Base-by-base conservation (phyloP, 306 rosid genomes). In the Rubus idaeus region DNA sequence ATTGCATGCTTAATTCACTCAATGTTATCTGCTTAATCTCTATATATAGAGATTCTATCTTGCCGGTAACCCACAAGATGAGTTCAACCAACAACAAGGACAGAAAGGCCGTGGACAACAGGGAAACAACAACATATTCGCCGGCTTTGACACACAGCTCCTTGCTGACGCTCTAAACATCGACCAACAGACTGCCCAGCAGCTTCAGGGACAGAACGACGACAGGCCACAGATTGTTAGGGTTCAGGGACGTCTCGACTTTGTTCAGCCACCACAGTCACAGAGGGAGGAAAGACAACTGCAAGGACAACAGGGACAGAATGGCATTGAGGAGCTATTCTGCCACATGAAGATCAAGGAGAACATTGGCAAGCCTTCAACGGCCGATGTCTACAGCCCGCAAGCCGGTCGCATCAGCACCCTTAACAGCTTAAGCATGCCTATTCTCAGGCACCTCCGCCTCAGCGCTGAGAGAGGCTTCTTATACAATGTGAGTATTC, bases 51-150 rank as follows among this genome's bases (percentile, higher is more conserved):
- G 71, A 47, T 91, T 91, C 82, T 89, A 89, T 37, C 68, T 93
- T 6, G 98, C 89, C 0, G 92, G 91, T 0, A 91, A 88, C 60
- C 96, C 89, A 1, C 83, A 80, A 9, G 45, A 77, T 40, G 91
- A 89, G 76, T 83, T 83, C 47, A 47, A 68, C 10, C 83, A 55
- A 53, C 60, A 71, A 6, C 40, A 13, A 52, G 57, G 20, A 9
- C 40, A 58, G 23, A 0, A 8, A 9, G 13, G 35, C 35, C 35
- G 35, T 30, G 35, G 35, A 6, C 44, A 52, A 6, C 51, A n/a
- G 3, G 39, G 65, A 18, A 30, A 9, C 8, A 76, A 75, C 74
- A 92, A 90, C 70, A 76, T 90, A 13, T 71, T 82, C 47, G 44
- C 76, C 17, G 96, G 92, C 5, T 80, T 90, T 74, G 20, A 50